Percentiles rank a stretch among this genome's conserved stretches.
Evolutionary conservation across 805 yeast genomes (phyloP).

Genomic region (Barnettozyma salicaria): DNA sequence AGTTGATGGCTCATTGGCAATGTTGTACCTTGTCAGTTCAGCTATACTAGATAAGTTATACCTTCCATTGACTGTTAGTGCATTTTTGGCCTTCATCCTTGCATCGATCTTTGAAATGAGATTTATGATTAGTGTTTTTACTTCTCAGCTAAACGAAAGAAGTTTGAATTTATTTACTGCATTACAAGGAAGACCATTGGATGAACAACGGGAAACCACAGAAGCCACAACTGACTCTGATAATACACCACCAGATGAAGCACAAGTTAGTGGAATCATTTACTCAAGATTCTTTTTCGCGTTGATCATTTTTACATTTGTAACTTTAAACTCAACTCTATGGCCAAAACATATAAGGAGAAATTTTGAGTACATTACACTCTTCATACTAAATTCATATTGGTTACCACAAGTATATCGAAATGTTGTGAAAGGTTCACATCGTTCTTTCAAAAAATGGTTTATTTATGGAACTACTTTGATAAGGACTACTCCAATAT

Average conservation of each 20-base stretch:
- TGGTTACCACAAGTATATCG: constrained; percentile 90
- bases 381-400: constrained; percentile 55
- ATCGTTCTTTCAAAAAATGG: constrained; percentile 65
- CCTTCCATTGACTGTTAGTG: constrained; percentile 61
- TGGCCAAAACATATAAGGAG: constrained; percentile 59
- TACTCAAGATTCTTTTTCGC: constrained; percentile 52
- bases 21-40: constrained; percentile 55
- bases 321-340: constrained; percentile 47
- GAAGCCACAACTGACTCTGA: constrained; percentile 17
- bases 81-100: constrained; percentile 62
- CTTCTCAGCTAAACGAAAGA: constrained; percentile 69
- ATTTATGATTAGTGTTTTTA: constrained; percentile 58
- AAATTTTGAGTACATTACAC: constrained; percentile 49
- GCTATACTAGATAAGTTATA: constrained; percentile 51
- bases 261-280: constrained; percentile 49
- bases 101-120: constrained; percentile 73
- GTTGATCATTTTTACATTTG: constrained; percentile 47
- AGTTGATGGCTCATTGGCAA: constrained; percentile 64
- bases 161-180: constrained; percentile 61
- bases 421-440: constrained; percentile 62
- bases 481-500: constrained; percentile 57
- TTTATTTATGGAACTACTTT: constrained; percentile 66
- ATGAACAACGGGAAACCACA: constrained; percentile 24
- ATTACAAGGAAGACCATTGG: constrained; percentile 52
- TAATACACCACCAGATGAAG: constrained; percentile 38